These are phyloP conservation scores for Metrosideros polymorpha DNA, from an alignment of 441 rosid genomes.

Conservation along the genomic window DNA sequence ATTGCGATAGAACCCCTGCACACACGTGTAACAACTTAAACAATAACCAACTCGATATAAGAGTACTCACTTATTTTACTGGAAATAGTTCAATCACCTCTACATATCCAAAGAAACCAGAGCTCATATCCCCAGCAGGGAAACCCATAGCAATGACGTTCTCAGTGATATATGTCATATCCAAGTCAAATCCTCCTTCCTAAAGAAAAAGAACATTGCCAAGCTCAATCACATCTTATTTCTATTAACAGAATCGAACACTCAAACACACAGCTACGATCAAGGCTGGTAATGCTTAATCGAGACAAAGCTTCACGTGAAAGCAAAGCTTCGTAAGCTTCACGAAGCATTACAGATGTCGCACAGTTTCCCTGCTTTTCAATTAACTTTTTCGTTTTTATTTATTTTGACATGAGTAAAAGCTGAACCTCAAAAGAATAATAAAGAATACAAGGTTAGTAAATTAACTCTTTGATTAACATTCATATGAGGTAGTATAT, in stretches of 20 bases:
- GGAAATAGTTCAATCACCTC: constrained; percentile 33
- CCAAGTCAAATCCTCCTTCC: constrained; percentile 99
- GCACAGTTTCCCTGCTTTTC: neutral
- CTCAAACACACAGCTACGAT: neutral
- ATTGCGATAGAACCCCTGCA: constrained; percentile 96
- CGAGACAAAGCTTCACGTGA: neutral
- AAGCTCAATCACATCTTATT: neutral
- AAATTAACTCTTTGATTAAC: neutral
- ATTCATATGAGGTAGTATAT: neutral
- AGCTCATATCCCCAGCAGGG: constrained; percentile 97
- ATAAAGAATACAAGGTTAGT: neutral
- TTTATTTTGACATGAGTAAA: neutral
- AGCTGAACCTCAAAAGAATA: neutral
- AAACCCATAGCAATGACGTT: constrained; percentile 96
- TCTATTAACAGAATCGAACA: neutral
- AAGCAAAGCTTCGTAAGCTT: neutral
- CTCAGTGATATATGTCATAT: constrained; percentile 85
- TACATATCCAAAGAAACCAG: constrained; percentile 89
- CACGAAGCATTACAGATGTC: neutral
- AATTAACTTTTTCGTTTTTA: neutral
- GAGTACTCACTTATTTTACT: neutral
- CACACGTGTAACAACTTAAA: constrained; percentile 1
- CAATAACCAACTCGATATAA: neutral
- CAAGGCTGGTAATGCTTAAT: neutral
- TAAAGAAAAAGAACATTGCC: constrained; percentile 13